Base-by-base conservation (phyloP, 371 early-diverging fungal genomes). In the Phascolomyces articulosus region DNA sequence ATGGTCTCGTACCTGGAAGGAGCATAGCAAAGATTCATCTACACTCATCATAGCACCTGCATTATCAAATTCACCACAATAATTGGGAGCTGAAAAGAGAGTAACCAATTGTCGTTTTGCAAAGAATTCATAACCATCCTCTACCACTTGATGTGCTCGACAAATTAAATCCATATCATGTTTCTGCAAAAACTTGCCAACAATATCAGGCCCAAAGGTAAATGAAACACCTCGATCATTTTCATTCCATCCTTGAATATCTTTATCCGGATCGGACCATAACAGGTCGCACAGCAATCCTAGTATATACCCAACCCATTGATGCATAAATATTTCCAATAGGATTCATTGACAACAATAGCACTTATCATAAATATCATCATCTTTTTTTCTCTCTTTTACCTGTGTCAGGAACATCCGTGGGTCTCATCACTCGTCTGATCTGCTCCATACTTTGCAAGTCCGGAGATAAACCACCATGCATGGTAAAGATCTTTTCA, bases 71-170 rank as follows among this genome's bases (percentile, higher is more conserved):
- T 98, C 98, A 40, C 98, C 98, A 71, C 99, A 99, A 73, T 98
- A 99, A 79, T 99, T 98, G 41, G 98, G 98, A 13, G 99, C 98
- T 18, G 93, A 93, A 69, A 97, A 99, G 21, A 99, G 77, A 15
- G 99, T 99, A 3, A 99, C 98, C 53, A 98, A 78, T 38, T 90
- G 88, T 44, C 96, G 87, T 68, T 95, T 90, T 53, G 92, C 94
- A 87, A 98, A 98, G 76, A 99, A 99, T 78, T 98, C 97, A 72
- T 99, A 99, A 16, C 99, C 98, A 63, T 97, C 97, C 74, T 99
- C 98, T 10, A 99, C 98, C 3, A 99, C 98, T 87, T 95, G 95
- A 72, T 99, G 99, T 4, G 98, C 99, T 57, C 99, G 89, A 73
- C 95, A 95, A 27, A 97, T 89, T 21, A 96, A 82, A 79, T 96